phyloP scores from a whole-genome alignment of 768 basidiomycete species.

The Mycena galericulata region DNA sequence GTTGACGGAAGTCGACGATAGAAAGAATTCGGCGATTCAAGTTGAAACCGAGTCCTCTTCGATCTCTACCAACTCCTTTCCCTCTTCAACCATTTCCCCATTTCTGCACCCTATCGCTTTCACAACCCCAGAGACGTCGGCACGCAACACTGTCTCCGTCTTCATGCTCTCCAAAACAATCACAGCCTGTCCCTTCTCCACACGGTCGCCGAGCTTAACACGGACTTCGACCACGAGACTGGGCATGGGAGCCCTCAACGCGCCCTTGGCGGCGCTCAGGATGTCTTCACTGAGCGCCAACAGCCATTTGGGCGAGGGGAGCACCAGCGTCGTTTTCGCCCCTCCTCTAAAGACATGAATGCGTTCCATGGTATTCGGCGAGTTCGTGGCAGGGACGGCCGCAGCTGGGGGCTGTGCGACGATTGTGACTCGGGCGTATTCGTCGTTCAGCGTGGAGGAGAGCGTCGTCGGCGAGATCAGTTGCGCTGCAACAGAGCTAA shows the following conservation, averaged over 20 bases:
- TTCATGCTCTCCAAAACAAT: slow-evolving; percentile 97
- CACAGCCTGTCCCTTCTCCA: slow-evolving; percentile 84
- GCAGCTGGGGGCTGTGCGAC: slow-evolving; percentile 75
- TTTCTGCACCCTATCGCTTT: slow-evolving; percentile 79
- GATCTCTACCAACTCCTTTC: slow-evolving; percentile 80
- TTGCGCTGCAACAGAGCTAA: slow-evolving; percentile 66
- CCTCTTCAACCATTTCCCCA: slow-evolving; percentile 94
- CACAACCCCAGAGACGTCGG: slow-evolving; percentile 76
- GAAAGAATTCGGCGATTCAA: too few species aligned
- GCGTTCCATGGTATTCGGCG: slow-evolving; percentile 72
- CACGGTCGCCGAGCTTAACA: slow-evolving; percentile 80
- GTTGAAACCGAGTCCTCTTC: slow-evolving; percentile 51
- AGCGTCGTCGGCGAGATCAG: slow-evolving; percentile 67
- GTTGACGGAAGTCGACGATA: too few species aligned
- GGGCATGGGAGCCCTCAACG: slow-evolving; percentile 90
- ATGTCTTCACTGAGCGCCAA: slow-evolving; percentile 73
- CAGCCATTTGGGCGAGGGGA: slow-evolving; percentile 81
- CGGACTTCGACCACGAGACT: slow-evolving; percentile 91
- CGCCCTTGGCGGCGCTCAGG: slow-evolving; percentile 67
- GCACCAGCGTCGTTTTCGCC: slow-evolving; percentile 70
- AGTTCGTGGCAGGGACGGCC: slow-evolving; percentile 64
- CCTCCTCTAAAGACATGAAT: slow-evolving; percentile 80
- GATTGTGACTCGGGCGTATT: slow-evolving; percentile 71
- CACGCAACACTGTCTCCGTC: slow-evolving; percentile 90
- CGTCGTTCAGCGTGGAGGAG: slow-evolving; percentile 63